phyloP scores from a whole-genome alignment of 176 grass and related monocot species.

The Oryza punctata region DNA sequence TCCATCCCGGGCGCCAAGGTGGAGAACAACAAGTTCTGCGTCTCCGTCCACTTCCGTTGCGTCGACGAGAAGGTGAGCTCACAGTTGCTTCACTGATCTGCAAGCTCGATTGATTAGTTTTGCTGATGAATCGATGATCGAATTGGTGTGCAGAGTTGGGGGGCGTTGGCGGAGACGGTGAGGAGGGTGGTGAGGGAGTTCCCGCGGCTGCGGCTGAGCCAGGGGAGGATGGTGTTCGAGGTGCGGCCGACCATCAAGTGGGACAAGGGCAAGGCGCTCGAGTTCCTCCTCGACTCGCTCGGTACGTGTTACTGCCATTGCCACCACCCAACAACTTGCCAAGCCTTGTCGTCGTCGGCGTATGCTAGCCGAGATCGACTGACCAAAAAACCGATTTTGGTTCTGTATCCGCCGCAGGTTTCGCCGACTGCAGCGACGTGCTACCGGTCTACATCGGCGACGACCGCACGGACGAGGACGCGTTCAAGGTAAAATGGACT shows the following conservation, averaged over 20 bases:
- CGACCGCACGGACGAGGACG: constrained; percentile 95
- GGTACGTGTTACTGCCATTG: constrained; percentile 35
- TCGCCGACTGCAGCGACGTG: constrained; percentile 57
- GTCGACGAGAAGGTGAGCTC: constrained; percentile 86
- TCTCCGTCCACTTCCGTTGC: constrained; percentile 99
- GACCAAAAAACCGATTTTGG: background rate
- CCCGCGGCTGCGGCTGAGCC: constrained; percentile 63
- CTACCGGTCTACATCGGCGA: constrained; percentile 90
- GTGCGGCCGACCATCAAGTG: constrained; percentile 88
- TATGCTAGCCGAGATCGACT: background rate
- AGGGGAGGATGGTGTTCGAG: constrained; percentile 85
- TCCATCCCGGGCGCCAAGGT: constrained; percentile 86
- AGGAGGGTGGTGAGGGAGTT: constrained; percentile 58
- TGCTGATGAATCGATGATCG: background rate
- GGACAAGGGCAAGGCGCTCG: constrained; percentile 95
- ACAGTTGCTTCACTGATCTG: background rate
- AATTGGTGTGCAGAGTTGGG: constrained; percentile 55
- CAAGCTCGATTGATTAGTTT: background rate
- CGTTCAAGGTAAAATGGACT: constrained; percentile 84
- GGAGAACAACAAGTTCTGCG: constrained; percentile 99
- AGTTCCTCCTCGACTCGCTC: constrained; percentile 93
- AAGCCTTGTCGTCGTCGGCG: background rate
- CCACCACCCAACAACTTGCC: no score
- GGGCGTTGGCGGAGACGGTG: constrained; percentile 52
- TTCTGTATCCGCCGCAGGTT: constrained; percentile 39